Base-by-base conservation (phyloP, 139 green algal genomes). In the Coelastrella sp. region DNA sequence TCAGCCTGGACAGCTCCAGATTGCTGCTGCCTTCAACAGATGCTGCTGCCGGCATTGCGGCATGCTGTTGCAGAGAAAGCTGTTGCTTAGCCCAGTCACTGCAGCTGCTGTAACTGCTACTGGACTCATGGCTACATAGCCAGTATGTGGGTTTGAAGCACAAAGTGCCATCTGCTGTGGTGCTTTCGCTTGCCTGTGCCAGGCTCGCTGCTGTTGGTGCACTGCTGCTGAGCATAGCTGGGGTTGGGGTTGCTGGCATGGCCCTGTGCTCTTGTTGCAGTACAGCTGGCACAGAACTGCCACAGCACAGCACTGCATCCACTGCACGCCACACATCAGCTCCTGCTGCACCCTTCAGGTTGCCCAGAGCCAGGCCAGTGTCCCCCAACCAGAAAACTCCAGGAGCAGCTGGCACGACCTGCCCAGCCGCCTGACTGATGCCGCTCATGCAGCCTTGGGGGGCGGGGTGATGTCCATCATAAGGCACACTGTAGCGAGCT, bases 231-330 rank as follows among this genome's bases (percentile, higher is more conserved):
- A 76, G 57, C 8, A 58, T 59, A 17, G 56, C 12, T 7, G 68
- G n/a, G 9, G n/a, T 59, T 59, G 74, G 73, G 22, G 84, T 60
- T n/a, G 85, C 85, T 24, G 74, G 27, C 20, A 80, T 80, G 6
- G 84, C 25, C 84, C 66, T 56, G 61, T 78, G 86, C 61, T 90
- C 87, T 49, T 79, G 60, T 76, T 78, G 76, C 90, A 94, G 91
- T 7, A 78, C 85, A 17, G 91, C 86, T 76, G 94, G 79, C 75
- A 92, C 35, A 7, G 60, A 57, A 10, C 20, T 66, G 9, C 94
- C 94, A 24, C 90, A 78, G 60, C 93, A 92, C n/a, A 97, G 92
- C 56, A 97, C 95, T n/a, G 95, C 95, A 82, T 97, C 93, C 56
- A 93, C 94, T 15, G 94, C 59, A 1, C 60, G 57, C 95, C 95